phyloP scores from a whole-genome alignment of 352 stramenopile genomes.

The Phytopythium mirpurense region DNA sequence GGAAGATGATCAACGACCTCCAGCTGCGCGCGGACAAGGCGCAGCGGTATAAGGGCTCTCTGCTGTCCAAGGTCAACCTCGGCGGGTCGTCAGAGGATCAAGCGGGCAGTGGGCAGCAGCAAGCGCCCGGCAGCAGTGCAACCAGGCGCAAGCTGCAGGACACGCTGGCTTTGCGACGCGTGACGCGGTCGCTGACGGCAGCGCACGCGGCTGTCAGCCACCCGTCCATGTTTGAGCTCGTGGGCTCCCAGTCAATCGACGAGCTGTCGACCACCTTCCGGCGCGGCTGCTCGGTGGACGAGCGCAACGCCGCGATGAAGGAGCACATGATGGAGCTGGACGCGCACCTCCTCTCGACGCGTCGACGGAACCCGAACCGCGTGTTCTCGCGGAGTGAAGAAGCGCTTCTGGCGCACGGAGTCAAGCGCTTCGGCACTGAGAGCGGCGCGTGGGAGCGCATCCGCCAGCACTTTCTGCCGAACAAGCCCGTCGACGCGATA shows the following conservation, averaged over 20 bases:
- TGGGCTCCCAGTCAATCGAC: conserved; percentile 55
- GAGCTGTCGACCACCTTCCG: conserved; percentile 44
- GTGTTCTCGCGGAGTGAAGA: conserved; percentile 60
- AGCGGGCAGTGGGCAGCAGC: not conserved
- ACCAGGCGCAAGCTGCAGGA: conserved; percentile 12
- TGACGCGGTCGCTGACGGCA: conserved; percentile 74
- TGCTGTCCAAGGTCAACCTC: conserved; percentile 61
- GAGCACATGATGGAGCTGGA: conserved; percentile 68
- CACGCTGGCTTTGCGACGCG: conserved; percentile 36
- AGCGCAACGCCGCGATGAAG: conserved; percentile 47
- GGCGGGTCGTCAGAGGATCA: conserved; percentile 3
- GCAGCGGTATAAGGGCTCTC: conserved; percentile 49
- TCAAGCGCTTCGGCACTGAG: conserved; percentile 52
- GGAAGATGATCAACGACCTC: conserved; percentile 63
- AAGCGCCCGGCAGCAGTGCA: not conserved
- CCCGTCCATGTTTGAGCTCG: conserved; percentile 85
- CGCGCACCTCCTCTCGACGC: conserved; percentile 48
- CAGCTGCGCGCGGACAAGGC: conserved; percentile 57
- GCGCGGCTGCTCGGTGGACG: conserved; percentile 33
- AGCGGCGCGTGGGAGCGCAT: conserved; percentile 61
- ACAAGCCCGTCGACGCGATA: conserved; percentile 40
- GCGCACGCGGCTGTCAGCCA: conserved; percentile 74
- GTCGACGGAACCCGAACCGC: conserved; percentile 35
- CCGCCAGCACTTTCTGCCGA: conserved; percentile 52
- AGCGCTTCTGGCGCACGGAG: conserved; percentile 54